Evolutionary conservation across 164 flowering plant species (phyloP).

Genomic region (Umbilicus rupestris): DNA sequence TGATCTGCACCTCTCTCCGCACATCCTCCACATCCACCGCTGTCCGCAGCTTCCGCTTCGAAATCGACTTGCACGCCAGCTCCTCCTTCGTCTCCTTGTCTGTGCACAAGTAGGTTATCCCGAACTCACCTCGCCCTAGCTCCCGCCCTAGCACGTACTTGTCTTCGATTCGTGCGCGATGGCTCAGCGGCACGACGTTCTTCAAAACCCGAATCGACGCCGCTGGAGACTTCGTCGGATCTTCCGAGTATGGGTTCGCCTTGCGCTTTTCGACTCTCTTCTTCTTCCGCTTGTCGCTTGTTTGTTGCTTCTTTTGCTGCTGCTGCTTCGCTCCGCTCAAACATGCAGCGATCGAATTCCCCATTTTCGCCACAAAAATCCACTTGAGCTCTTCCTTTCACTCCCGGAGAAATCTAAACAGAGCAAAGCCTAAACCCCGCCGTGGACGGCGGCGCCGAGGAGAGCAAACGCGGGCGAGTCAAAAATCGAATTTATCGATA

Average conservation of each 20-base stretch:
- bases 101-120: constrained; percentile 82
- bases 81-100: constrained; percentile 59
- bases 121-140: constrained; percentile 95
- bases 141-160: constrained; percentile 82
- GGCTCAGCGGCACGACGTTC: constrained; percentile 45
- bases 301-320: not conserved
- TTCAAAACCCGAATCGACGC: constrained; percentile 73
- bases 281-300: not conserved
- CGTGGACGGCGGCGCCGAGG: too few species aligned
- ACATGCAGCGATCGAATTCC: not conserved
- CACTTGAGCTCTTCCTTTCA: too few species aligned
- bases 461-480: too few species aligned
- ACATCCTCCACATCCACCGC: constrained; percentile 89
- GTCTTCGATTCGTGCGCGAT: constrained; percentile 59
- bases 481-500: too few species aligned
- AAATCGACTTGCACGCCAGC: constrained; percentile 86
- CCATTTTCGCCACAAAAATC: not conserved
- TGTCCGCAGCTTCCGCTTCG: constrained; percentile 79
- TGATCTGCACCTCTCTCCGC: constrained; percentile 77
- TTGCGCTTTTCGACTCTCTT: not conserved
- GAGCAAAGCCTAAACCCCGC: too few species aligned
- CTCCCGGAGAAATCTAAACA: too few species aligned
- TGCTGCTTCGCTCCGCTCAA: not conserved
- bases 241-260: not conserved
- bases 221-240: constrained; percentile 13